Conservation (phyloP, 1,139 yeast genomes). For the Pneumocystis murina region DNA sequence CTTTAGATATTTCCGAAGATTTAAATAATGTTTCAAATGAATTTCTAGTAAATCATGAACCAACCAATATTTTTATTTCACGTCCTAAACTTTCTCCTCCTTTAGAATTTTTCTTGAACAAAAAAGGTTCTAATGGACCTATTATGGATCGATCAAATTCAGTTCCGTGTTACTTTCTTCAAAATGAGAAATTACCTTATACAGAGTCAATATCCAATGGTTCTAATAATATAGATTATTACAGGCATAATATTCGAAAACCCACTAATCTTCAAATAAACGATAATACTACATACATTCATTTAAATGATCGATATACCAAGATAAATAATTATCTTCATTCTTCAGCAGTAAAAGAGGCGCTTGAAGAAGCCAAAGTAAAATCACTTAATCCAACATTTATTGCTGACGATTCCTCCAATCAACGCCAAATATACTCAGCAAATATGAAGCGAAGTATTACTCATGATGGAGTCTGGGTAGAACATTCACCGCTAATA, state of each 20-base stretch:
- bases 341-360: not conserved
- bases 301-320: not conserved
- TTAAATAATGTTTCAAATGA: not conserved
- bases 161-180: not conserved
- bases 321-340: not conserved
- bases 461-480: slow-evolving; percentile 3
- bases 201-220: not conserved
- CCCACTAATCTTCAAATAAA: not conserved
- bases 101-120: not conserved
- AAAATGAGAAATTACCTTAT: not conserved
- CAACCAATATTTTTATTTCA: not conserved
- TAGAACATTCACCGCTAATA: not conserved
- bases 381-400: not conserved
- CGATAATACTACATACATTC: not conserved
- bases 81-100: not conserved
- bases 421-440: not conserved
- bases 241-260: not conserved
- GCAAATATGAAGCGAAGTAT: slow-evolving; percentile 1
- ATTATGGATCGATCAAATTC: not conserved
- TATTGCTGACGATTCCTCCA: not conserved
- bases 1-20: not conserved
- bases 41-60: not conserved
- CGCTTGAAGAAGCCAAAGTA: not conserved
- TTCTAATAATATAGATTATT: not conserved
- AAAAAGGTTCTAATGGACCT: not conserved